Evolutionary conservation across 1,284 basidiomycete species (phyloP).

Genomic region (Exobasidium cylindrosporum): DNA sequence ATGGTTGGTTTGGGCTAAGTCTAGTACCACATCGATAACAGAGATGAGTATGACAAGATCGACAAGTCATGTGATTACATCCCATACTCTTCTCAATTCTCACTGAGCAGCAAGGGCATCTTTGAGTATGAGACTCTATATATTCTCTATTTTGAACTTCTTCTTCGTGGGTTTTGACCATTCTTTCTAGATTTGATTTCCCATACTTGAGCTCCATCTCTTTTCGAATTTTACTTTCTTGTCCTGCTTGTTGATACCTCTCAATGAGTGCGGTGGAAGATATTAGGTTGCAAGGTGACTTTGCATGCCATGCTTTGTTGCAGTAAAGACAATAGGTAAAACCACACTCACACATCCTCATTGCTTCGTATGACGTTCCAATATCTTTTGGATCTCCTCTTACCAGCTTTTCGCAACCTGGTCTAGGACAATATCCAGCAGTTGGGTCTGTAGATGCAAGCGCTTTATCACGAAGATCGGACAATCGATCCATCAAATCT

Average conservation of each 20-base stretch:
- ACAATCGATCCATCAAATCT: conserved; percentile 12
- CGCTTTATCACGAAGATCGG: conserved; percentile 14
- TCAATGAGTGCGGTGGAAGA: conserved; percentile 10
- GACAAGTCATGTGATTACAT: conserved; percentile 24
- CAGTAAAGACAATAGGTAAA: conserved; percentile 19
- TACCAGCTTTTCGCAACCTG: conserved; percentile 16
- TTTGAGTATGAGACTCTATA: conserved; percentile 11
- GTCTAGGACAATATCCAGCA: conserved; percentile 18
- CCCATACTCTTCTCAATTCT: conserved; percentile 16
- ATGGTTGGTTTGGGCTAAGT: conserved; percentile 18
- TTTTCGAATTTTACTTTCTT: conserved; percentile 7
- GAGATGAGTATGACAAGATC: conserved; percentile 18
- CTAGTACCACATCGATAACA: conserved; percentile 21
- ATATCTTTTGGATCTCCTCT: conserved; percentile 7
- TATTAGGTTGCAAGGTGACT: conserved; percentile 6
- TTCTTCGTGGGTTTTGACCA: conserved; percentile 15
- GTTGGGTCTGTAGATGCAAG: conserved; percentile 19
- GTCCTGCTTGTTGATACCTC: conserved; percentile 5
- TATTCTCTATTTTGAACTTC: conserved; percentile 18
- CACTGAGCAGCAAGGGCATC: conserved; percentile 18
- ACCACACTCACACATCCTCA: conserved; percentile 17
- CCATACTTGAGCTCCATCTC: conserved; percentile 17
- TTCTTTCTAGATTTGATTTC: conserved; percentile 18
- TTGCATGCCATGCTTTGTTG: conserved; percentile 18
- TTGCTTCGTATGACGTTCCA: conserved; percentile 17